Evolutionary conservation across 345 rosid genomes (phyloP).

Genomic region (Sonneratia caseolaris): DNA sequence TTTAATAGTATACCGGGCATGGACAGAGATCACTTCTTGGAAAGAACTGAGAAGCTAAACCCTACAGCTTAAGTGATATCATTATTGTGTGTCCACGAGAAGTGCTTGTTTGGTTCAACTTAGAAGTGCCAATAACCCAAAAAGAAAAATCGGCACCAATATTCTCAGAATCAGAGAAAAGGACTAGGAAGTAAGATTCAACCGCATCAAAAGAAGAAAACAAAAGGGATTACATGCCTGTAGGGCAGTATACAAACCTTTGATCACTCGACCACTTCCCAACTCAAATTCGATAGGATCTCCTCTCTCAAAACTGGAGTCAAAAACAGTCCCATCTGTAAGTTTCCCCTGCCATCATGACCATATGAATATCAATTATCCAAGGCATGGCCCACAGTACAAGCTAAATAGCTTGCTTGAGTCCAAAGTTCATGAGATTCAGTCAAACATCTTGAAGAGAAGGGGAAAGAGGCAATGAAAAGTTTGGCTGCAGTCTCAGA

Average conservation of each 20-base stretch:
- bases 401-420: neutral
- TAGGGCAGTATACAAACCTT: conserved; percentile 37
- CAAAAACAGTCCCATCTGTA: conserved; percentile 89
- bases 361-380: neutral
- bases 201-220: neutral
- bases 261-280: conserved; percentile 90
- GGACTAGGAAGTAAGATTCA: neutral
- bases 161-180: neutral
- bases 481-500: neutral
- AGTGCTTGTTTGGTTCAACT: neutral
- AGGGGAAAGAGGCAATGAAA: neutral
- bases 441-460: neutral
- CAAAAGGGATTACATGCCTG: neutral
- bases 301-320: conserved; percentile 94
- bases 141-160: neutral
- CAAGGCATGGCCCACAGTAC: neutral
- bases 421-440: neutral
- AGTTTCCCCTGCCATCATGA: conserved; percentile 58
- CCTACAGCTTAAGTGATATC: neutral
- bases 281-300: conserved; percentile 96
- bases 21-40: neutral
- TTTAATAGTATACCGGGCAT: neutral
- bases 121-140: neutral
- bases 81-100: neutral
- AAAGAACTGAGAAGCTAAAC: neutral